phyloP scores from a whole-genome alignment of 495 filamentous ascomycete species.

The Patellaria atrata region DNA sequence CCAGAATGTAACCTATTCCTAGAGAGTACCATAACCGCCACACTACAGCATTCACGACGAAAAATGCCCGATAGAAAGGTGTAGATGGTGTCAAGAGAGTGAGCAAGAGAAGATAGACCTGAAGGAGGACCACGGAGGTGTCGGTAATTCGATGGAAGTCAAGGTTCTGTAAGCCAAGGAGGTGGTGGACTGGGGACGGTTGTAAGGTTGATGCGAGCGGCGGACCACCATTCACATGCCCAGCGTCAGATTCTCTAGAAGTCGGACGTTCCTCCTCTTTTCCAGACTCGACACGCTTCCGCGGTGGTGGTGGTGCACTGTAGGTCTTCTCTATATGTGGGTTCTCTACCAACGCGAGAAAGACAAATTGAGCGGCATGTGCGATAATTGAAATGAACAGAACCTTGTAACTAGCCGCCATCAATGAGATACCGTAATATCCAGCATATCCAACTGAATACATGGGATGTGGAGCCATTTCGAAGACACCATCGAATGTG shows the following conservation, averaged over 20 bases:
- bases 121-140: slow-evolving; percentile 57
- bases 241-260: slow-evolving; percentile 17
- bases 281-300: slow-evolving; percentile 18
- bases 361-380: slow-evolving; percentile 87
- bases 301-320: slow-evolving; percentile 68
- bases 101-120: slow-evolving; percentile 56
- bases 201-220: slow-evolving; percentile 25
- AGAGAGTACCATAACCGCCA: slow-evolving; percentile 91
- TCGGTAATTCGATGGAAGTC: slow-evolving; percentile 81
- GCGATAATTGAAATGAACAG: slow-evolving; percentile 91
- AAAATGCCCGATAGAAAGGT: slow-evolving; percentile 53
- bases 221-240: slow-evolving; percentile 9
- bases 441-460: slow-evolving; percentile 97
- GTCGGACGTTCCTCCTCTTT: slow-evolving; percentile 17
- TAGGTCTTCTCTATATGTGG: slow-evolving; percentile 98
- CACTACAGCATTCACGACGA: slow-evolving; percentile 60
- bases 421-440: slow-evolving; percentile 97
- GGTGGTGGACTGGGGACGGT: slow-evolving; percentile 60
- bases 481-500: slow-evolving; percentile 96
- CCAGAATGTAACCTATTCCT: slow-evolving; percentile 73
- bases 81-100: slow-evolving; percentile 68
- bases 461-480: slow-evolving; percentile 99
- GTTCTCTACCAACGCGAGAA: slow-evolving; percentile 80
- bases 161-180: slow-evolving; percentile 67
- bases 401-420: slow-evolving; percentile 95